Percentiles rank a stretch among this genome's conserved stretches.
phyloP scores from a whole-genome alignment of 164 flowering plant species.

The Umbellularia californica region DNA sequence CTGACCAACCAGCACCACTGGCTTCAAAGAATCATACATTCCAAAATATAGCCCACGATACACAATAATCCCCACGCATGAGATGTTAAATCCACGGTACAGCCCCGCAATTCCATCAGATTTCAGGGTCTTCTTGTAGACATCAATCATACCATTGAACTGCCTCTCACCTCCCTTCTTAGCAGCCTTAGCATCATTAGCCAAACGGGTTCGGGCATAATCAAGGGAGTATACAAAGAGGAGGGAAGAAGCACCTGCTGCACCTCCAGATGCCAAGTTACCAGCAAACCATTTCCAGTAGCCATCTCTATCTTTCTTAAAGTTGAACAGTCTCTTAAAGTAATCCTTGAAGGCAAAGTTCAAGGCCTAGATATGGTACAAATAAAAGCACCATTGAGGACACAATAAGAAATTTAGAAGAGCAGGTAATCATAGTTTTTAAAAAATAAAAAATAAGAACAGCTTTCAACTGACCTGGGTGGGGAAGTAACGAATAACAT shows the following conservation, averaged over 20 bases:
- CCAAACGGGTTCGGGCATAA: slow-evolving; percentile 20
- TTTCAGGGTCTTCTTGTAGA: slow-evolving; percentile 16
- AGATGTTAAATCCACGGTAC: slow-evolving; percentile 22
- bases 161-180: slow-evolving; percentile 24
- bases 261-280: slow-evolving; percentile 22
- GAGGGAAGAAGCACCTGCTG: slow-evolving; percentile 20
- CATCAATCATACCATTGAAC: slow-evolving; percentile 17
- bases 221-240: slow-evolving; percentile 20
- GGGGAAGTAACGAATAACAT: slow-evolving; percentile 22
- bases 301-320: slow-evolving; percentile 17
- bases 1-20: slow-evolving; percentile 10
- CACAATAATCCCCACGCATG: slow-evolving; percentile 20
- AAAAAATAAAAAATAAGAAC: background rate
- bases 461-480: slow-evolving; percentile 14
- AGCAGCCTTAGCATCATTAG: slow-evolving; percentile 18
- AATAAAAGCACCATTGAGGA: background rate
- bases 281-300: slow-evolving; percentile 26
- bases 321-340: slow-evolving; percentile 21
- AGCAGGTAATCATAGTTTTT: background rate
- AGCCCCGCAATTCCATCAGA: slow-evolving; percentile 20
- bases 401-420: background rate
- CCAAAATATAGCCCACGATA: slow-evolving; percentile 22
- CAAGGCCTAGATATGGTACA: slow-evolving; percentile 8
- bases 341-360: slow-evolving; percentile 23
- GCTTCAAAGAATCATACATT: slow-evolving; percentile 20